These are phyloP conservation scores for Colletotrichum endophyticum DNA, from an alignment of 2,329 filamentous ascomycete genomes.

Conservation along the genomic window DNA sequence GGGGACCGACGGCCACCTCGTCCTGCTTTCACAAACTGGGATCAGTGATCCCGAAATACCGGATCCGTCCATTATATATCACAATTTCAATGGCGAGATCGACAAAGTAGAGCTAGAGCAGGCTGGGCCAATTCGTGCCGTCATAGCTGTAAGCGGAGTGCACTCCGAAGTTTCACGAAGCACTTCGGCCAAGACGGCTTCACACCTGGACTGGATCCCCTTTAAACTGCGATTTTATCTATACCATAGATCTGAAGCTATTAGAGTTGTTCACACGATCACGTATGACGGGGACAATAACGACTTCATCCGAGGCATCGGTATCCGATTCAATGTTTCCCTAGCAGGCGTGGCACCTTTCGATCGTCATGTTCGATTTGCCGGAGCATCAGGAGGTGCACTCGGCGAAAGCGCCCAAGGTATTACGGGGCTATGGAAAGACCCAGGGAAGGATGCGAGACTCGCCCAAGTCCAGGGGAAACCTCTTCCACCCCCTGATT, in stretches of 20 bases:
- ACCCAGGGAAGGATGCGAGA: conserved; percentile 54
- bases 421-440: conserved; percentile 62
- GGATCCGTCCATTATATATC: conserved; percentile 34
- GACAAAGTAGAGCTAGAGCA: conserved; percentile 57
- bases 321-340: conserved; percentile 60
- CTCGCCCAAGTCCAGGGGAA: conserved; percentile 54
- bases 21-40: conserved; percentile 58
- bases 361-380: conserved; percentile 63
- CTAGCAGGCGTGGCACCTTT: conserved; percentile 56
- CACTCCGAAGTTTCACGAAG: conserved; percentile 31
- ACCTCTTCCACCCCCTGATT: conserved; percentile 43
- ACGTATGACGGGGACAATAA: conserved; percentile 55
- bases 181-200: conserved; percentile 21
- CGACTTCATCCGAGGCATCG: conserved; percentile 59
- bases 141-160: conserved; percentile 51
- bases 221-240: conserved; percentile 65
- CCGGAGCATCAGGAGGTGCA: conserved; percentile 59
- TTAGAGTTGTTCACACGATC: conserved; percentile 61
- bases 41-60: conserved; percentile 44
- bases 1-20: conserved; percentile 52
- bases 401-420: conserved; percentile 64
- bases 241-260: conserved; percentile 59
- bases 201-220: conserved; percentile 55
- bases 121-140: conserved; percentile 46
- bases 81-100: conserved; percentile 52